phyloP scores from a whole-genome alignment of 306 rosid genomes.

The Fragaria ananassa region DNA sequence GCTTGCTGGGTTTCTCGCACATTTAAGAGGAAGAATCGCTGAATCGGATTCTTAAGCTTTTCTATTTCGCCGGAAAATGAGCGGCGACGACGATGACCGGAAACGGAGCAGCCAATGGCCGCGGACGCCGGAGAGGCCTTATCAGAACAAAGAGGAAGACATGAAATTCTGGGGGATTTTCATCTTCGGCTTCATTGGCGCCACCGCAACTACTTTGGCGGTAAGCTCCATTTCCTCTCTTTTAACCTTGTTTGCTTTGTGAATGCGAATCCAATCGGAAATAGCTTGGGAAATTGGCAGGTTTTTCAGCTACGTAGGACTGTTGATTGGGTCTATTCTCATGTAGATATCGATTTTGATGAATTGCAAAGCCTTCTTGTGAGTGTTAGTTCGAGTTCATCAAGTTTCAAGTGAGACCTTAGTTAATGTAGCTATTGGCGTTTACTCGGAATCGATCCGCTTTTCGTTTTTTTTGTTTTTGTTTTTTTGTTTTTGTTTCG shows the following conservation, averaged over 20 bases:
- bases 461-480: not conserved
- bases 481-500: not conserved
- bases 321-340: conserved; percentile 71
- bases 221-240: conserved; percentile 39
- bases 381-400: not conserved
- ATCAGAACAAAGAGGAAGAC: conserved; percentile 41
- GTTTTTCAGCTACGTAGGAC: conserved; percentile 76
- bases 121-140: conserved; percentile 26
- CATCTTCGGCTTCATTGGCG: conserved; percentile 78
- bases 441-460: not conserved
- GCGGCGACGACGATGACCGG: conserved; percentile 35
- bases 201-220: conserved; percentile 80
- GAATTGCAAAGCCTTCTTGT: not conserved
- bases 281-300: conserved; percentile 41
- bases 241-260: not conserved
- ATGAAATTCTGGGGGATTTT: conserved; percentile 70
- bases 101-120: conserved; percentile 35
- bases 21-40: conserved; percentile 10
- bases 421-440: not conserved
- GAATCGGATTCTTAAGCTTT: conserved; percentile 11
- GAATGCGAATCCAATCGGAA: not conserved
- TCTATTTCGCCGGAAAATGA: conserved; percentile 35
- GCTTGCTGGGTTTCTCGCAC: conserved; percentile 31
- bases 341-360: conserved; percentile 42
- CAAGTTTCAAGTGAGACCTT: not conserved